phyloP scores from a whole-genome alignment of 225 moss, liverwort and hornwort genomes.

The Physcomitrium patens region DNA sequence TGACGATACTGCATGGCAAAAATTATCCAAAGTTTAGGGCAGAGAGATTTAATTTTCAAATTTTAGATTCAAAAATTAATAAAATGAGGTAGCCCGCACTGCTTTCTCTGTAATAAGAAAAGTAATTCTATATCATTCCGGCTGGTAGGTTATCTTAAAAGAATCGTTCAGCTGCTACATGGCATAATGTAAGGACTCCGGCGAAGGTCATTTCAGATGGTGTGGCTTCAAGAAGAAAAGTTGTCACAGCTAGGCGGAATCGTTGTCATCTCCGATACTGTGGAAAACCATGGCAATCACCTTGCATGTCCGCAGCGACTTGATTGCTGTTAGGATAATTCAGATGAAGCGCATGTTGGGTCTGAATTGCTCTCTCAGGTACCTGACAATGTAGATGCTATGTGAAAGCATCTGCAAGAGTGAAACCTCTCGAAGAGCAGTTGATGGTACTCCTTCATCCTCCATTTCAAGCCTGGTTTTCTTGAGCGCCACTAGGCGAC shows the following conservation, averaged over 20 bases:
- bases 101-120: not conserved
- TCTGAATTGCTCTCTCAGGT: conserved; percentile 30
- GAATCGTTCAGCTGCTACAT: not conserved
- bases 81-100: not conserved
- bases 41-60: too few species aligned
- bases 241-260: conserved; percentile 22
- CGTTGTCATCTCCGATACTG: conserved; percentile 6
- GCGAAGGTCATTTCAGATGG: not conserved
- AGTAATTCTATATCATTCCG: not conserved
- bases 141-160: not conserved
- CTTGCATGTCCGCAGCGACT: conserved; percentile 21
- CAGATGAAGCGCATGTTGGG: conserved; percentile 29
- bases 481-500: conserved; percentile 64
- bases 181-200: conserved; percentile 4
- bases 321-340: conserved; percentile 27
- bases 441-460: conserved; percentile 67
- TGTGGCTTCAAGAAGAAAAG: conserved; percentile 10
- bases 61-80: too few species aligned
- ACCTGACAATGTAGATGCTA: conserved; percentile 72
- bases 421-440: conserved; percentile 65
- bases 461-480: conserved; percentile 68
- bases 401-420: conserved; percentile 68
- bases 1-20: not conserved
- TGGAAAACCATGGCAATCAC: conserved; percentile 17
- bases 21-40: too few species aligned